These are phyloP conservation scores for Spatholobus suberectus DNA, from an alignment of 306 rosid genomes.

Conservation along the genomic window DNA sequence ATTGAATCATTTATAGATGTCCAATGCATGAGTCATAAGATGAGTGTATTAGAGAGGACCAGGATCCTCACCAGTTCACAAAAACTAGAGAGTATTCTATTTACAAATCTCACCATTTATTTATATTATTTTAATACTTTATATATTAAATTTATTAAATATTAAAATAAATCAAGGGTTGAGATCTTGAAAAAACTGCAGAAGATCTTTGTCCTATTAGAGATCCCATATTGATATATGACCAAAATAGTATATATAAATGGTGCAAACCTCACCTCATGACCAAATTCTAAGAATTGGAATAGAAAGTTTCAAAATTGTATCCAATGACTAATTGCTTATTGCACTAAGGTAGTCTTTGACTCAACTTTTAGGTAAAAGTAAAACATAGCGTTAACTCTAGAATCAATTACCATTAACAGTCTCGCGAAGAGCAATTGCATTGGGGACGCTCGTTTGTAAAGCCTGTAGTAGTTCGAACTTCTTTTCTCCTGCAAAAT, in stretches of 20 bases:
- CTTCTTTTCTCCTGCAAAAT: conserved; percentile 55
- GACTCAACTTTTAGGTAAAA: neutral
- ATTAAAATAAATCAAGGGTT: too few relatives aligned
- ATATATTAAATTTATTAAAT: too few relatives aligned
- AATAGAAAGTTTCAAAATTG: neutral
- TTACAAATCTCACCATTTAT: too few relatives aligned
- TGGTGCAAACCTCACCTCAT: too few relatives aligned
- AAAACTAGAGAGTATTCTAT: too few relatives aligned
- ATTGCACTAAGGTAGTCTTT: neutral
- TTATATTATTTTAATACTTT: too few relatives aligned
- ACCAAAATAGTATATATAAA: neutral
- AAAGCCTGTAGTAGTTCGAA: conserved; percentile 46
- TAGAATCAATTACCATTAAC: conserved; percentile 46
- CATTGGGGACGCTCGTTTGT: conserved; percentile 19
- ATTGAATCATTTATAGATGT: too few relatives aligned
- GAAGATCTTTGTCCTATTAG: too few relatives aligned
- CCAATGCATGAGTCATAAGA: neutral
- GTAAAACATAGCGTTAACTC: neutral
- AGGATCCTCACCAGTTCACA: too few relatives aligned
- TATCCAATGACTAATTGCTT: neutral
- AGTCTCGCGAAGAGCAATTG: conserved; percentile 29
- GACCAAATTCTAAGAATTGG: neutral
- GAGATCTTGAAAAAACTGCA: too few relatives aligned
- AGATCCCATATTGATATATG: too few relatives aligned
- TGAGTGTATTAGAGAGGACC: too few relatives aligned